These are phyloP conservation scores for Termitomyces eurrhizus DNA, from an alignment of 768 basidiomycete genomes.

Conservation along the genomic window DNA sequence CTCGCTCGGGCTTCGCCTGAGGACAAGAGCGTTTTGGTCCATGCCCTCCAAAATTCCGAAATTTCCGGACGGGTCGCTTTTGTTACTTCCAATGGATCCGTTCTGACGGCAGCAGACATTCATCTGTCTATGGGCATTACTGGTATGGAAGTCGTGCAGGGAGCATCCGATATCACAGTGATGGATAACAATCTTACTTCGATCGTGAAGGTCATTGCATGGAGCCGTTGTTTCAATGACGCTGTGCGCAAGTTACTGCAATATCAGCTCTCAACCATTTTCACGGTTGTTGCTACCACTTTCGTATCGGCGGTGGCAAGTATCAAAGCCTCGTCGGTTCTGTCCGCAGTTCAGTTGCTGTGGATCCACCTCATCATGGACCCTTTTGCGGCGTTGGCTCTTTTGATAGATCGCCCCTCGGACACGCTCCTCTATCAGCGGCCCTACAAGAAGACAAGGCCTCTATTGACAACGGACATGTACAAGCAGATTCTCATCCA, in stretches of 20 bases:
- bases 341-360: constrained; percentile 92
- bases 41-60: constrained; percentile 63
- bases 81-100: too few relatives aligned
- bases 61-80: too few relatives aligned
- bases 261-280: constrained; percentile 91
- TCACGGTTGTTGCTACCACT: constrained; percentile 92
- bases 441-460: constrained; percentile 73
- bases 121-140: constrained; percentile 97
- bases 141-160: constrained; percentile 98
- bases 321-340: constrained; percentile 66
- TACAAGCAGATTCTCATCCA: constrained; percentile 94
- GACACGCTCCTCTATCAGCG: constrained; percentile 70
- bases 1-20: constrained; percentile 96
- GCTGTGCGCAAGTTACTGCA: constrained; percentile 96
- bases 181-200: constrained; percentile 98
- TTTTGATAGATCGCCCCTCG: constrained; percentile 93
- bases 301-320: constrained; percentile 89
- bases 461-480: constrained; percentile 91
- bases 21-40: constrained; percentile 94
- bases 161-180: constrained; percentile 96
- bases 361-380: constrained; percentile 99
- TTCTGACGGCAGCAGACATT: constrained; percentile 89
- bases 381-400: constrained; percentile 94
- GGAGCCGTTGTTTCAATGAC: constrained; percentile 98
- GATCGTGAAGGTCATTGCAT: constrained; percentile 96